Base-by-base conservation (phyloP, 169 alveolate genomes). In the Plasmodium knowlesi region DNA sequence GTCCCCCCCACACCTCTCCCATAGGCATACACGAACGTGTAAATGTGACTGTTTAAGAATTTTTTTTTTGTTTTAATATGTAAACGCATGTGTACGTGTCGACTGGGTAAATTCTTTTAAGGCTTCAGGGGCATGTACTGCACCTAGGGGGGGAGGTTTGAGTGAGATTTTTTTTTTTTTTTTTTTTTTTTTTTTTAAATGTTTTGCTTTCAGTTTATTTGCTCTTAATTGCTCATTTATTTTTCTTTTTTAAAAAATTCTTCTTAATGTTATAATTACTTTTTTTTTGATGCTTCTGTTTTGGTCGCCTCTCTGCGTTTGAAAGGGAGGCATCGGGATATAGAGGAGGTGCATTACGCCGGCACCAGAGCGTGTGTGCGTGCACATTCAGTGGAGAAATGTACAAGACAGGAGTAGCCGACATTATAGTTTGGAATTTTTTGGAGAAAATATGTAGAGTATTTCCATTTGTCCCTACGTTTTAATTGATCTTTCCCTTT, bases 211-310 rank as follows among this genome's bases (percentile, higher is more conserved):
- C 28, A 41, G 71, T 79, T 79, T 37, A 30, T 30, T 82, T 82
- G 25, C 28, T 50, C 54, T 5, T 82, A 82, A 54, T 10, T 82
- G 22, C n/a, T 82, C 25, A 57, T 82, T 82, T 32, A 82, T 82
- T 82, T 82, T 30, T 37, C 61, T 82, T 43, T 67, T 82, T 82
- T 82, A 54, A 82, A 57, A 57, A 5, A 16, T 22, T 82, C 32
- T 22, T 12, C 71, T 82, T 82, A 14, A 32, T 82, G 5, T 22
- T 39, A 14, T 80, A n/a, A 37, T 80, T 46, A 41, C 9, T 80
- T 50, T 80, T 41, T 37, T 41, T 41, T 50, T 80, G 19, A 80
- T 80, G 32, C 46, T 6, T 34, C 57, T 80, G 16, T 50, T 14
- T 50, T 5, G 61, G 14, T 50, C 61, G 22, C 61, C 8, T 50